Percentiles rank a stretch among this genome's conserved stretches.
phyloP scores from a whole-genome alignment of 2,329 filamentous ascomycete genomes.

The Davidsoniella eucalypti region DNA sequence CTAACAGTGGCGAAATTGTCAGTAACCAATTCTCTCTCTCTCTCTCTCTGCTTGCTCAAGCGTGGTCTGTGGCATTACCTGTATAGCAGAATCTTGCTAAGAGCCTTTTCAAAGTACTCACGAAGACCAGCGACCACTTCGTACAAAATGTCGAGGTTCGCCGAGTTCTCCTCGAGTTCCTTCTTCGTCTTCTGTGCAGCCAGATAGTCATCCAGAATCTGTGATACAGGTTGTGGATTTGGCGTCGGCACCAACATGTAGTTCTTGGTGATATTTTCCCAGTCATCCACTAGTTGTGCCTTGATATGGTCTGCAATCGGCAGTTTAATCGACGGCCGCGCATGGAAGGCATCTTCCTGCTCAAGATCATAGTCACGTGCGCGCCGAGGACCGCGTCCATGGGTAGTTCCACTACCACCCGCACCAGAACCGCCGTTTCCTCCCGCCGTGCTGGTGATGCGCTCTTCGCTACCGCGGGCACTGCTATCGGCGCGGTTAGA shows the following conservation, averaged over 20 bases:
- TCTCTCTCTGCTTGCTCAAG: constrained; percentile 15
- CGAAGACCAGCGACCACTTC: constrained; percentile 75
- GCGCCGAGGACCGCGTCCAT: constrained; percentile 52
- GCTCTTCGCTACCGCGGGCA: constrained; percentile 62
- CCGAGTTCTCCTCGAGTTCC: constrained; percentile 46
- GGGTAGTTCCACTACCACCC: constrained; percentile 29
- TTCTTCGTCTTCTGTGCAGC: constrained; percentile 41
- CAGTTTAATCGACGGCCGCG: constrained; percentile 71
- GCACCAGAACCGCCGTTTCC: constrained; percentile 60
- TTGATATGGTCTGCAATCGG: constrained; percentile 80
- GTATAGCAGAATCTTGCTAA: constrained; percentile 82
- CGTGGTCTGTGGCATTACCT: constrained; percentile 26
- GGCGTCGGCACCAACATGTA: constrained; percentile 77
- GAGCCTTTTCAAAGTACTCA: constrained; percentile 84
- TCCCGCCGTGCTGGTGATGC: constrained; percentile 48
- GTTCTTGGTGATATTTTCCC: constrained; percentile 97
- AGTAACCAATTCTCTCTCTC: not conserved
- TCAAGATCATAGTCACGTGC: constrained; percentile 70
- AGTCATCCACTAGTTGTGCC: constrained; percentile 87
- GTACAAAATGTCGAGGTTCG: constrained; percentile 71
- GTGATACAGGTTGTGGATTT: constrained; percentile 53
- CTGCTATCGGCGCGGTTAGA: constrained; percentile 54
- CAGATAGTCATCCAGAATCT: constrained; percentile 69
- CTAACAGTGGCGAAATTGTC: constrained; percentile 24
- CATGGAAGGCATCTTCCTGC: constrained; percentile 78